These are phyloP conservation scores for Pascua sp. DNA, from an alignment of 1,284 basidiomycete genomes.

Conservation along the genomic window DNA sequence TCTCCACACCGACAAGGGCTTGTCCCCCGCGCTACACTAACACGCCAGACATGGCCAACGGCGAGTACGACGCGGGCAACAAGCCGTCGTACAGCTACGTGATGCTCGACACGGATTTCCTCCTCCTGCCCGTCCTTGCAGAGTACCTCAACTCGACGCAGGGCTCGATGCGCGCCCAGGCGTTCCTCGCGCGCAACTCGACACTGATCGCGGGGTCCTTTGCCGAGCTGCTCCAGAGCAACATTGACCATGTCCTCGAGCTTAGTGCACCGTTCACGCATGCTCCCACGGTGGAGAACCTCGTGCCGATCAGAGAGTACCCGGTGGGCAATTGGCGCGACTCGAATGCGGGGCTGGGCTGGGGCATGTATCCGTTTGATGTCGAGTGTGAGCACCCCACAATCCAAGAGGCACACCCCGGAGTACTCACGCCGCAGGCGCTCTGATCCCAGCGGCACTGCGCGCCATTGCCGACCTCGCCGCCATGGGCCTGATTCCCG, in stretches of 20 bases:
- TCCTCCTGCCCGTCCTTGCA: slow-evolving; percentile 51
- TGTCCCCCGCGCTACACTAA: slow-evolving; percentile 19
- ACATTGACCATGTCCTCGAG: slow-evolving; percentile 31
- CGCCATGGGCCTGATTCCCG: slow-evolving; percentile 42
- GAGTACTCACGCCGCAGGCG: slow-evolving; percentile 28
- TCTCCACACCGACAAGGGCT: slow-evolving; percentile 12
- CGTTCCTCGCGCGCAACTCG: slow-evolving; percentile 40
- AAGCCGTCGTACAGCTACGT: slow-evolving; percentile 51
- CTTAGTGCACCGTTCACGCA: slow-evolving; percentile 46
- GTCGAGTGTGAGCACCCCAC: slow-evolving; percentile 45
- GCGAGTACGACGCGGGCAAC: slow-evolving; percentile 49
- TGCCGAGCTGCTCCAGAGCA: slow-evolving; percentile 36
- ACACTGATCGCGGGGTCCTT: slow-evolving; percentile 51
- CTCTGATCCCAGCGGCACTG: slow-evolving; percentile 55
- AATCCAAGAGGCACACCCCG: background rate
- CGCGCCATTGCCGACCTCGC: slow-evolving; percentile 52
- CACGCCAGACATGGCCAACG: slow-evolving; percentile 41
- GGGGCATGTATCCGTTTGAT: slow-evolving; percentile 55
- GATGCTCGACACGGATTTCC: slow-evolving; percentile 53
- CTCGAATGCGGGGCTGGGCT: slow-evolving; percentile 54
- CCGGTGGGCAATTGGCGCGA: slow-evolving; percentile 57
- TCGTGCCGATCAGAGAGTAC: slow-evolving; percentile 44
- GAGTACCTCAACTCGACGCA: slow-evolving; percentile 48
- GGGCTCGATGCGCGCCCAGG: slow-evolving; percentile 33
- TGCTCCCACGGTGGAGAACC: slow-evolving; percentile 40